A percentile compares a stretch with the other conserved stretches of the same genome.
Conservation (phyloP, 345 rosid species). For the Murraya koenigii region DNA sequence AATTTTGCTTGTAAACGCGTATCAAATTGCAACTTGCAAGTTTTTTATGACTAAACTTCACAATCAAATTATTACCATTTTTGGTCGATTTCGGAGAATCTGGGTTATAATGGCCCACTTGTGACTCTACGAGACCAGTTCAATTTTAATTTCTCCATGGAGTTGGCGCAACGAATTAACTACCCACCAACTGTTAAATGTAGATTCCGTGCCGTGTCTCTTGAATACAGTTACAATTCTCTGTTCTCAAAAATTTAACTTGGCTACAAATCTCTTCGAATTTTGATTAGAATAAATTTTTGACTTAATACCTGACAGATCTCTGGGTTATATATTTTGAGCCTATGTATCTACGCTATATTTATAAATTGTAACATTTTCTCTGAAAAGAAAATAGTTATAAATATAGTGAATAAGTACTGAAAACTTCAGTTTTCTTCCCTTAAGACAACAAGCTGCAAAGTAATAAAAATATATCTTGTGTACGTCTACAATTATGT, state of each 20-base stretch:
- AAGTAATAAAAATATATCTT: neutral
- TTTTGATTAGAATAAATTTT: too few relatives aligned
- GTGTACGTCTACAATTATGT: neutral
- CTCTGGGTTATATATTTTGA: too few relatives aligned
- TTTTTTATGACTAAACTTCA: neutral
- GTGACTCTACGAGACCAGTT: neutral
- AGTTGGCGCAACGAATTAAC: conserved; percentile 2
- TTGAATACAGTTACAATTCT: too few relatives aligned
- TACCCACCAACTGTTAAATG: neutral
- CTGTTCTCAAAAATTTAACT: too few relatives aligned
- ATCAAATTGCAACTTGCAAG: neutral
- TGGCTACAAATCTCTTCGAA: too few relatives aligned
- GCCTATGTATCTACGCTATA: too few relatives aligned
- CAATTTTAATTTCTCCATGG: neutral
- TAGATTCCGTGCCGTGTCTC: neutral
- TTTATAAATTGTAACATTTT: too few relatives aligned
- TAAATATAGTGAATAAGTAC: neutral
- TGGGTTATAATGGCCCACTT: neutral
- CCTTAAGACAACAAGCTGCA: neutral
- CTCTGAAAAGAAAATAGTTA: too few relatives aligned
- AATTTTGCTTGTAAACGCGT: neutral
- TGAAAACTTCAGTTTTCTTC: neutral
- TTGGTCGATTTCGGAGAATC: neutral
- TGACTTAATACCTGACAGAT: too few relatives aligned
- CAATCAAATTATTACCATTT: neutral